These are phyloP conservation scores for Reutealis trisperma DNA, from an alignment of 345 rosid genomes.

Conservation along the genomic window DNA sequence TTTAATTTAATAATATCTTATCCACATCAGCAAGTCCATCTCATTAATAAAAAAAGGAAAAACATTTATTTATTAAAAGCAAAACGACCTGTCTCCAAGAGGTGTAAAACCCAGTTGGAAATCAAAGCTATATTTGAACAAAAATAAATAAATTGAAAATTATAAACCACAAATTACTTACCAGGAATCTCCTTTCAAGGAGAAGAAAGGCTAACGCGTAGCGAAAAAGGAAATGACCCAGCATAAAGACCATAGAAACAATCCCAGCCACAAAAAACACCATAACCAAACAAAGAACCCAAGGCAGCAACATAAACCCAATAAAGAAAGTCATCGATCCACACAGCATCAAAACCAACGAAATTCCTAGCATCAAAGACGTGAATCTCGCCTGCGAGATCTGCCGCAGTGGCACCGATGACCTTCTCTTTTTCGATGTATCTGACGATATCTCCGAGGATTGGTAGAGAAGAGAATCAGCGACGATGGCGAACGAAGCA, in stretches of 20 bases:
- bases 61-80: no score
- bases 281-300: slow-evolving; percentile 78
- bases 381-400: slow-evolving; percentile 84
- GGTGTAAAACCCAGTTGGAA: no score
- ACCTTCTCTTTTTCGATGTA: slow-evolving; percentile 14
- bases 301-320: slow-evolving; percentile 91
- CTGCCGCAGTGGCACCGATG: slow-evolving; percentile 38
- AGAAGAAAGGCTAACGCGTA: slow-evolving; percentile 47
- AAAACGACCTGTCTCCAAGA: no score
- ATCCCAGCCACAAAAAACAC: slow-evolving; percentile 75
- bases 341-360: slow-evolving; percentile 78
- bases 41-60: no score
- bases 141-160: not conserved
- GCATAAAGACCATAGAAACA: slow-evolving; percentile 64
- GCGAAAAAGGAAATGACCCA: slow-evolving; percentile 60
- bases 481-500: slow-evolving; percentile 68
- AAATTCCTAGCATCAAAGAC: slow-evolving; percentile 74
- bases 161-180: slow-evolving; percentile 12
- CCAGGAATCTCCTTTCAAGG: slow-evolving; percentile 56
- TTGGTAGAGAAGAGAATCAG: slow-evolving; percentile 43
- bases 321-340: no score
- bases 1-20: no score
- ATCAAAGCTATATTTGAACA: not conserved
- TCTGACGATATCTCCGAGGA: slow-evolving; percentile 23
- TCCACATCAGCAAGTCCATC: no score